Conservation (phyloP, 768 basidiomycete genomes). For the Kwoniella mangroviensis region DNA sequence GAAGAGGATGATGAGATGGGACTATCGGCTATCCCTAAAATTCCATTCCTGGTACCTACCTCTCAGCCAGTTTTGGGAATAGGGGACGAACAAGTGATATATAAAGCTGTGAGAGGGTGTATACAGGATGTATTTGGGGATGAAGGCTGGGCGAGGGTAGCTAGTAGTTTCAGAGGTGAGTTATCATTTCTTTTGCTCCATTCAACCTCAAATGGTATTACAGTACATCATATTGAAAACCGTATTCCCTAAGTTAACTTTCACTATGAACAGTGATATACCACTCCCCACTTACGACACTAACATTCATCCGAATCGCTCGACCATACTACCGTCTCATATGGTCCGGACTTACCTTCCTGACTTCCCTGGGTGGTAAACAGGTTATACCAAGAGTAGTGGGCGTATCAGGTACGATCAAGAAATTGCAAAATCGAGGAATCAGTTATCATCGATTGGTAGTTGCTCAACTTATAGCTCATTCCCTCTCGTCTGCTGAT, state of each 20-base stretch:
- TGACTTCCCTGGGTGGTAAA: conserved; percentile 66
- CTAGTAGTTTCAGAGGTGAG: conserved; percentile 71
- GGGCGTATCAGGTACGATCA: conserved; percentile 84
- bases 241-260: conserved; percentile 4
- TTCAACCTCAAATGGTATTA: neutral
- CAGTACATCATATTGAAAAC: too few species aligned
- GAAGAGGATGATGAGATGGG: conserved; percentile 20
- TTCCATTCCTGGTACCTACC: conserved; percentile 44
- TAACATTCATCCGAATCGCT: conserved; percentile 84
- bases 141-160: conserved; percentile 81
- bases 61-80: conserved; percentile 31
- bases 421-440: conserved; percentile 68
- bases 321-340: conserved; percentile 78
- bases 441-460: conserved; percentile 45
- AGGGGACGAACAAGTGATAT: conserved; percentile 60
- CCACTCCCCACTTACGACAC: conserved; percentile 77
- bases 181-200: conserved; percentile 13
- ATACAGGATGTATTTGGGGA: conserved; percentile 78
- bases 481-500: conserved; percentile 2
- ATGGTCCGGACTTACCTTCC: conserved; percentile 76
- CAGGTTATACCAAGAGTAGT: conserved; percentile 74
- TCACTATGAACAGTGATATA: conserved; percentile 71
- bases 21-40: conserved; percentile 13
- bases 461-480: conserved; percentile 27
- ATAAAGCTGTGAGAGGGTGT: conserved; percentile 71